phyloP scores from a whole-genome alignment of 2,329 filamentous ascomycete species.

The Exophiala sp. region DNA sequence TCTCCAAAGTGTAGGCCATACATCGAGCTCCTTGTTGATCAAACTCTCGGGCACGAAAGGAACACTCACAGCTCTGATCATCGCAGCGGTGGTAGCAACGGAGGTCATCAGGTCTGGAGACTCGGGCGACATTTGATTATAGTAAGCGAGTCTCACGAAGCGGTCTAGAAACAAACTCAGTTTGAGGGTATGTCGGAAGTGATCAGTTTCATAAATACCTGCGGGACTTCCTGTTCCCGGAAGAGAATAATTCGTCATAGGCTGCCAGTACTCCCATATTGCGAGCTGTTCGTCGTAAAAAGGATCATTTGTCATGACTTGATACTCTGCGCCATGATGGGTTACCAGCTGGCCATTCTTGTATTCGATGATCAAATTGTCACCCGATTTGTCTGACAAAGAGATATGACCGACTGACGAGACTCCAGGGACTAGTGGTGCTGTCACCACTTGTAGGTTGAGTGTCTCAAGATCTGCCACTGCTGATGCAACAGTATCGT shows the following conservation, averaged over 20 bases:
- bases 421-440: constrained; percentile 1
- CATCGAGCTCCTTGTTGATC: constrained; percentile 5
- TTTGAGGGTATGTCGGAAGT: too few species aligned
- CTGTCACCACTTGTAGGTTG: constrained; percentile 2
- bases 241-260: constrained; percentile 2
- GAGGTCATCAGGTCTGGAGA: neutral
- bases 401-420: constrained; percentile 1
- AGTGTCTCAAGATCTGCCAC: constrained; percentile 1
- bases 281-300: constrained; percentile 6
- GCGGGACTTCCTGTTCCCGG: constrained; percentile 2
- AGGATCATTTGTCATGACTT: constrained; percentile 5
- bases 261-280: constrained; percentile 4
- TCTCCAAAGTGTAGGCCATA: constrained; percentile 10
- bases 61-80: constrained; percentile 10
- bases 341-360: neutral
- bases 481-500: constrained; percentile 5
- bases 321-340: constrained; percentile 6
- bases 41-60: neutral
- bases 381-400: neutral
- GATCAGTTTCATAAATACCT: neutral
- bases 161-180: neutral
- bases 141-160: constrained; percentile 3
- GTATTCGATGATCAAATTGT: constrained; percentile 9
- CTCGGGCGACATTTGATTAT: neutral
- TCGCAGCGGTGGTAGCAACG: constrained; percentile 1